phyloP scores from a whole-genome alignment of 176 grass and related monocot genomes.

The Aegilops umbellulata region DNA sequence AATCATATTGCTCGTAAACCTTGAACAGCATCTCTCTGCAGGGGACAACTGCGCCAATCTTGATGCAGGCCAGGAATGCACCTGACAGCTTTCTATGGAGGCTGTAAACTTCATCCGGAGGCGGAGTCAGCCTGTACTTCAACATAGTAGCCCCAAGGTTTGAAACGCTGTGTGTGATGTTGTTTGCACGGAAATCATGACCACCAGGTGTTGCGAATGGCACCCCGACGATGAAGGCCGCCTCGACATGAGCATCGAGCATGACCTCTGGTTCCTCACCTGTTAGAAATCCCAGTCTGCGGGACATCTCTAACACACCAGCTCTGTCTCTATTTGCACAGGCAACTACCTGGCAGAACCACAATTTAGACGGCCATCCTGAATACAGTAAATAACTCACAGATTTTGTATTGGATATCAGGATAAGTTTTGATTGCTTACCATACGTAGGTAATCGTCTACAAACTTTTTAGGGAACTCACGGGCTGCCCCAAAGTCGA shows the following conservation, averaged over 20 bases:
- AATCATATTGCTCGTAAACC: constrained; percentile 64
- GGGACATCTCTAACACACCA: constrained; percentile 73
- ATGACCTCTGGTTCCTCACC: constrained; percentile 81
- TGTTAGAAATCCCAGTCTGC: constrained; percentile 84
- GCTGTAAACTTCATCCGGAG: constrained; percentile 89
- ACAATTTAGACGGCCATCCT: background rate
- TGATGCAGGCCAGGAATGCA: constrained; percentile 91
- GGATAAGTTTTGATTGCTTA: constrained; percentile 23
- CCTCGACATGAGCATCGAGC: constrained; percentile 89
- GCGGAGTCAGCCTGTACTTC: constrained; percentile 82
- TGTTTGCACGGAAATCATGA: constrained; percentile 67
- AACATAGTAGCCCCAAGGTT: constrained; percentile 92
- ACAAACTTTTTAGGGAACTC: constrained; percentile 84
- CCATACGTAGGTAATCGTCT: constrained; percentile 87
- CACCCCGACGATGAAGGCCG: constrained; percentile 76
- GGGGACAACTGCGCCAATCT: constrained; percentile 81
- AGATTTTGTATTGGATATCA: background rate
- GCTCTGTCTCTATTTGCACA: constrained; percentile 82
- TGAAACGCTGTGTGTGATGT: constrained; percentile 80
- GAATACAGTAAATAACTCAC: background rate
- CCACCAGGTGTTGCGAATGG: constrained; percentile 73
- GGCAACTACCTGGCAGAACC: constrained; percentile 63
- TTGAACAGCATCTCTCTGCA: constrained; percentile 77
- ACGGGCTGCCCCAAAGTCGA: constrained; percentile 87
- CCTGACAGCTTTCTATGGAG: constrained; percentile 95